Evolutionary conservation across 441 rosid species (phyloP).

Genomic region (Sinapis alba): DNA sequence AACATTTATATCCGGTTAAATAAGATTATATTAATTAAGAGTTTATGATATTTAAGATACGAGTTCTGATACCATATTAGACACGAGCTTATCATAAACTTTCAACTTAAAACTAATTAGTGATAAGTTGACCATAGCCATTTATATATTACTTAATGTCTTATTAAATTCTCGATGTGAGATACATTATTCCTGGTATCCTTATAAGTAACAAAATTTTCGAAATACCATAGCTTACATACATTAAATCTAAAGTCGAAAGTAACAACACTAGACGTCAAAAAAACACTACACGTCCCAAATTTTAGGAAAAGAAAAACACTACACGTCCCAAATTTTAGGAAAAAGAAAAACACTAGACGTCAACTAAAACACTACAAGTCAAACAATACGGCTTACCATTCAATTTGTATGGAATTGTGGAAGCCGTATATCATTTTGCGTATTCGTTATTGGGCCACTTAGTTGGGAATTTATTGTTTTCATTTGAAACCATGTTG

Average conservation of each 20-base stretch:
- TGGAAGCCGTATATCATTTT: neutral
- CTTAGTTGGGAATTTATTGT: neutral
- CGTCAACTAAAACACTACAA: neutral
- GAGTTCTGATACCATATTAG: no score
- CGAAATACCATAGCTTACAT: neutral
- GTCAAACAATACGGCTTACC: neutral
- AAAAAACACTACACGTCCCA: neutral
- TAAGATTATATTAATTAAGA: no score
- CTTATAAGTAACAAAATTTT: neutral
- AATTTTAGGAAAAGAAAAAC: neutral
- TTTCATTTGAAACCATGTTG: neutral
- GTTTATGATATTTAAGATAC: no score
- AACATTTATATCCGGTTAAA: no score
- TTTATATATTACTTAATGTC: no score
- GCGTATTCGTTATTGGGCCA: slow-evolving; percentile 14
- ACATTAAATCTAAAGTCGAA: neutral
- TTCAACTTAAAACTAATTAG: no score
- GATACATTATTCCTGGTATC: no score
- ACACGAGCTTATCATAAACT: no score
- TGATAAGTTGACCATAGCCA: no score
- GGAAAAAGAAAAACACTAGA: no score
- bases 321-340: neutral
- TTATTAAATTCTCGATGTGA: no score
- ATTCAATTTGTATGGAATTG: neutral
- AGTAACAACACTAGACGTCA: neutral